Base-by-base conservation (phyloP, 2,329 filamentous ascomycete genomes). In the Nigrospora osmanthi region DNA sequence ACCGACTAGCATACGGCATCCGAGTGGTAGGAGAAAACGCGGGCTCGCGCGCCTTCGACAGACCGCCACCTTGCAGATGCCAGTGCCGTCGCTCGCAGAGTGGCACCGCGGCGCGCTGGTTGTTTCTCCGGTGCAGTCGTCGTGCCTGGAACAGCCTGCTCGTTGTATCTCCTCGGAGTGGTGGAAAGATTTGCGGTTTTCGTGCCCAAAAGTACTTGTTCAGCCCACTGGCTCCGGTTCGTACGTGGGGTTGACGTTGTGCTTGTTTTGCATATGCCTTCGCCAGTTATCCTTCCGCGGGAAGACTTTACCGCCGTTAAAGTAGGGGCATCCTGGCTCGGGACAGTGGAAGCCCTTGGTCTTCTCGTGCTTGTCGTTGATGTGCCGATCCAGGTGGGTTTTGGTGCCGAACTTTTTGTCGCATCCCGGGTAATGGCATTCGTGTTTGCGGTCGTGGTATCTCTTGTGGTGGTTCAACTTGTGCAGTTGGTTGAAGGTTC, bases 241-340 rank as follows among this genome's bases (percentile, higher is more conserved):
- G 17, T 38, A 30, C 31, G 17, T 31, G 16, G 55, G 46, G 42
- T 50, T 53, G 4, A 53, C 51, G 14, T 52, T 54, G 43, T 81
- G 78, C 52, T 79, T 80, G 58, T 80, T 80, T 33, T 70, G 65
- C 76, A 81, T 80, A 55, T 81, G 78, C 45, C 78, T 64, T 52
- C 76, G 73, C 77, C 77, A 81, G 58, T 81, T 81, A 54, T 81
- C 78, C 54, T 81, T 81, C 43, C 78, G 65, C 1, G 77, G 76
- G 51, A 81, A 81, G 0, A 72, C 75, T 49, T 78, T 80, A 44
- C 76, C 75, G 10, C 77, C 77, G 45, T 68, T 70, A n/a, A 75
- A 80, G 54, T 78, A 81, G 6, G 73, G 67, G 52, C 78, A 81
- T 7, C 69, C 69, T 2, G 64, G 65, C 5, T 76, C 68, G 0